phyloP scores from a whole-genome alignment of 139 green algal species.

The Trebouxia sp. region DNA sequence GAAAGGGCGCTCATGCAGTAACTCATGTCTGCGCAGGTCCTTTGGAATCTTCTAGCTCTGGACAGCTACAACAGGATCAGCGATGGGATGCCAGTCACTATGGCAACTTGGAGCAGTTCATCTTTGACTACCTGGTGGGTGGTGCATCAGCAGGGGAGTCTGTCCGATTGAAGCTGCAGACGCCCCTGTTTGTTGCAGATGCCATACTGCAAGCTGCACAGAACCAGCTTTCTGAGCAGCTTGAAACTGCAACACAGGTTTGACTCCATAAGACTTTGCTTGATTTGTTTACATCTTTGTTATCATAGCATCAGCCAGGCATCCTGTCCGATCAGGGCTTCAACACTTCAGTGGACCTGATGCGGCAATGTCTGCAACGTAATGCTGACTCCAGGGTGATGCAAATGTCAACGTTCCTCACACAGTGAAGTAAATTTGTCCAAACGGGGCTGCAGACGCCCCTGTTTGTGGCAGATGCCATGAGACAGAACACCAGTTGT shows the following conservation, averaged over 20 bases:
- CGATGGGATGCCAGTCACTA: slow-evolving; percentile 68
- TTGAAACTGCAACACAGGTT: slow-evolving; percentile 41
- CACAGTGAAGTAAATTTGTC: too few relatives aligned
- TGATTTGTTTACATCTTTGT: background rate
- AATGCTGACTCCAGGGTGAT: too few relatives aligned
- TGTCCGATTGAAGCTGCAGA: slow-evolving; percentile 93
- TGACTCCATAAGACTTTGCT: background rate
- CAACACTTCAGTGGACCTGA: too few relatives aligned
- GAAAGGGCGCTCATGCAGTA: too few relatives aligned
- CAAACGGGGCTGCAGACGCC: too few relatives aligned
- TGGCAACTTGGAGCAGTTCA: slow-evolving; percentile 68
- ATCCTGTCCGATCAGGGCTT: slow-evolving; percentile 85
- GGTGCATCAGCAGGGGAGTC: slow-evolving; percentile 63
- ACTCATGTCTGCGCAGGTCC: background rate
- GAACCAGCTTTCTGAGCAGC: slow-evolving; percentile 57
- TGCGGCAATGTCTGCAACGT: too few relatives aligned
- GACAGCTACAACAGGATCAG: slow-evolving; percentile 39
- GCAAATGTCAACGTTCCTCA: too few relatives aligned
- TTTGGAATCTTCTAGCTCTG: background rate
- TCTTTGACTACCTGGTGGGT: slow-evolving; percentile 81
- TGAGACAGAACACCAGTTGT: too few relatives aligned
- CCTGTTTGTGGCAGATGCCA: too few relatives aligned
- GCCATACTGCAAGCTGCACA: slow-evolving; percentile 76
- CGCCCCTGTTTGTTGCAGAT: slow-evolving; percentile 84
- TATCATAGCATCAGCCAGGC: slow-evolving; percentile 50